Base-by-base conservation (phyloP, 495 filamentous ascomycete genomes). In the Barbatosphaeria neglecta region DNA sequence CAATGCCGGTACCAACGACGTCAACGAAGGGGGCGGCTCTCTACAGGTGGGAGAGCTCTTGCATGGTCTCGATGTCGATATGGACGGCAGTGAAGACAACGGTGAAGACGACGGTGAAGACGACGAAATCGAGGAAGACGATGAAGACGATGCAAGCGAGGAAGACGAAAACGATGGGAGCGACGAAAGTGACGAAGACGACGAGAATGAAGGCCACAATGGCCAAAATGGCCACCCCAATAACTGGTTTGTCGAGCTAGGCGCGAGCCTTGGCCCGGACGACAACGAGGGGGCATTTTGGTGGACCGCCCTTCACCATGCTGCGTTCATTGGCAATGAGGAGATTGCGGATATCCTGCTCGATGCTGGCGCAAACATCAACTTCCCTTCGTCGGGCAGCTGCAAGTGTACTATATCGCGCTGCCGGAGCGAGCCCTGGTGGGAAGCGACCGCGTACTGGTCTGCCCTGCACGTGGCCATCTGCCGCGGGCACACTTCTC, bases 291-390 rank as follows among this genome's bases (percentile, higher is more conserved):
- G n/a, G n/a, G n/a, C n/a, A n/a, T n/a, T n/a, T n/a, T n/a, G n/a
- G 6, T 35, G 31, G 31, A 25, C 28, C 13, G 22, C 48, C 17
- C 37, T 53, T 31, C 43, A 43, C 22, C 43, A 53, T n/a, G 31
- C 31, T 4, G 31, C 6, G 31, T 35, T n/a, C 13, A 16, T 3
- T n/a, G 31, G 31, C 31, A 11, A 35, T n/a, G 11, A 35, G 31
- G 31, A 35, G 13, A 15, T n/a, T n/a, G 31, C 16, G 13, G 13
- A 16, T 3, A 4, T n/a, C 9, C 31, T 35, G 9, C 31, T 35
- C 13, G 31, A 35, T n/a, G 9, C 31, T 4, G 31, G 31, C 6
- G 31, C 31, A n/a, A 15, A 35, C 31, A n/a, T 35, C 2, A 15
- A 35, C 11, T 11, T n/a, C 3, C 10, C 31, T n/a, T 35, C 31